phyloP scores from a whole-genome alignment of 2,329 filamentous ascomycete species.

The Fusarium sp. region DNA sequence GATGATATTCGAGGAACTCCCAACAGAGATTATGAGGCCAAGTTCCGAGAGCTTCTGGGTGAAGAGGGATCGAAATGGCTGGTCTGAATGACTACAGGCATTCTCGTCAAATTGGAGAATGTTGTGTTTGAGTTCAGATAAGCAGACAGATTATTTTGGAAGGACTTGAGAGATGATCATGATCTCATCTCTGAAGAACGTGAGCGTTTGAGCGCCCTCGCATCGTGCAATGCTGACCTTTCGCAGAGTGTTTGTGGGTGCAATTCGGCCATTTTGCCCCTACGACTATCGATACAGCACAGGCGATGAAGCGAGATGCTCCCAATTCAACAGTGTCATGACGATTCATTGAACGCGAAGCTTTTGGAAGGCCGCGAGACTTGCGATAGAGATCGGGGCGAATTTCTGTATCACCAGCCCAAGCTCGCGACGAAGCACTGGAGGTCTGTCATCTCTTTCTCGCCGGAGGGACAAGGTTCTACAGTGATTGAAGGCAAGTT shows the following conservation, averaged over 20 bases:
- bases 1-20: too few species aligned
- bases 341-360: not conserved
- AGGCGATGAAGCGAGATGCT: accelerated
- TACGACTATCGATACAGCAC: not conserved
- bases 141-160: not conserved
- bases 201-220: accelerated
- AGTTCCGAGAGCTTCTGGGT: not conserved
- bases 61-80: not conserved
- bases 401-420: not conserved
- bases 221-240: not conserved
- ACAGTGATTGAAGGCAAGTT: not conserved
- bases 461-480: not conserved
- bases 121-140: not conserved
- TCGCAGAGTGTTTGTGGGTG: accelerated
- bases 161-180: accelerated
- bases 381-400: not conserved
- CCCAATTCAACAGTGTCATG: accelerated
- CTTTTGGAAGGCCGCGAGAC: not conserved
- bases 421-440: not conserved
- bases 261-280: not conserved
- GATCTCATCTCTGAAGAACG: accelerated
- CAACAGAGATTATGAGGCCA: too few species aligned
- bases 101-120: not conserved
- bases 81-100: not conserved
- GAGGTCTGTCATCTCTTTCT: not conserved